These are phyloP conservation scores for Tylopilus cervinicoccineus DNA, from an alignment of 768 basidiomycete genomes.

Conservation along the genomic window DNA sequence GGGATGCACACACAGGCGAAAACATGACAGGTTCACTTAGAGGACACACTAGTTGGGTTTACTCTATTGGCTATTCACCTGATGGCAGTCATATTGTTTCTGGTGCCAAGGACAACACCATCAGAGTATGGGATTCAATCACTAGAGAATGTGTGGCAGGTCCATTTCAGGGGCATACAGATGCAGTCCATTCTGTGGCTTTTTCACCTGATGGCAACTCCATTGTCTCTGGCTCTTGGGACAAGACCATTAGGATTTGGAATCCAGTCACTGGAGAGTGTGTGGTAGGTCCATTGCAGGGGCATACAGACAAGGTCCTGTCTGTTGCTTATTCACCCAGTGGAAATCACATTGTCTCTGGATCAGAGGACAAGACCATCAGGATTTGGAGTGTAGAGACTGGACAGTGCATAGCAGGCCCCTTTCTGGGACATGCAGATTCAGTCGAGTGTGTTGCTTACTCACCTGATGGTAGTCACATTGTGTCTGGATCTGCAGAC, in stretches of 20 bases:
- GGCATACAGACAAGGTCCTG: conserved; percentile 12
- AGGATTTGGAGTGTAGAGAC: conserved; percentile 16
- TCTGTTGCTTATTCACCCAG: conserved; percentile 19
- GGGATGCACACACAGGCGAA: conserved; percentile 15
- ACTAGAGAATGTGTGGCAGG: conserved; percentile 13
- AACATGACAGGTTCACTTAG: neutral
- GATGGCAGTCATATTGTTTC: conserved; percentile 23
- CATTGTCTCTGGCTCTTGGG: conserved; percentile 24
- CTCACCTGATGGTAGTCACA: conserved; percentile 13
- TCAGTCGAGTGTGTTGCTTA: conserved; percentile 9
- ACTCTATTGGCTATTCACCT: conserved; percentile 23
- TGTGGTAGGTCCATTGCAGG: conserved; percentile 18
- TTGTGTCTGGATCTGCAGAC: conserved; percentile 18
- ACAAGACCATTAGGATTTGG: conserved; percentile 25
- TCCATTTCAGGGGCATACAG: conserved; percentile 18
- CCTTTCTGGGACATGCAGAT: conserved; percentile 10
- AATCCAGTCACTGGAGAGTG: conserved; percentile 10
- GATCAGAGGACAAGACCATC: conserved; percentile 16
- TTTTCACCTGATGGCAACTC: conserved; percentile 20
- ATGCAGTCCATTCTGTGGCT: conserved; percentile 14
- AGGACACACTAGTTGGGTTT: conserved; percentile 8
- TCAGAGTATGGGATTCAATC: conserved; percentile 22
- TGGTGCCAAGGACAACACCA: conserved; percentile 19
- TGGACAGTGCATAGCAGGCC: conserved; percentile 14
- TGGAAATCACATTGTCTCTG: conserved; percentile 15